These are phyloP conservation scores for Magnusiomyces sp. DNA, from an alignment of 1,139 yeast species.

Conservation along the genomic window DNA sequence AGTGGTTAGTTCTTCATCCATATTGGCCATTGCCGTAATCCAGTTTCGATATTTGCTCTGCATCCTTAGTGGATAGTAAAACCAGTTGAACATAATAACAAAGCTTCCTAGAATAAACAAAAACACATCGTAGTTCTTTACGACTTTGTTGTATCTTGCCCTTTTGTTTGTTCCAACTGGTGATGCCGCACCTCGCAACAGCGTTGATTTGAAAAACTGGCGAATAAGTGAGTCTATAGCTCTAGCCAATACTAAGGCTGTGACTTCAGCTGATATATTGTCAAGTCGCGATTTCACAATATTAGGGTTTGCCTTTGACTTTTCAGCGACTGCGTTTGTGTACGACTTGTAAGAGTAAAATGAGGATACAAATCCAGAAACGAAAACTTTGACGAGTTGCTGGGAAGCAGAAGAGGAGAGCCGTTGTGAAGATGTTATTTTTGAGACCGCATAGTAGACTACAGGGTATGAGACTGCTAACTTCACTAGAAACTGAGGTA, in stretches of 20 bases:
- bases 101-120: slow-evolving; percentile 22
- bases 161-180: neutral
- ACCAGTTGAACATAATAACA: slow-evolving; percentile 38
- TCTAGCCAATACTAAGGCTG: slow-evolving; percentile 21
- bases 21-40: slow-evolving; percentile 38
- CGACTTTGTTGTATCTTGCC: neutral
- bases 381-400: slow-evolving; percentile 15
- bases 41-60: slow-evolving; percentile 36
- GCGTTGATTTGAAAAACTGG: slow-evolving; percentile 7
- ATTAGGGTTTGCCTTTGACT: slow-evolving; percentile 9
- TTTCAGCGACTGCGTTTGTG: slow-evolving; percentile 13
- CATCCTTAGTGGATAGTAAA: slow-evolving; percentile 33
- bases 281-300: slow-evolving; percentile 16
- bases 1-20: slow-evolving; percentile 33
- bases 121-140: slow-evolving; percentile 23
- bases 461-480: slow-evolving; percentile 17
- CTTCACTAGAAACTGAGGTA: slow-evolving; percentile 31
- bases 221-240: slow-evolving; percentile 21
- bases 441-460: slow-evolving; percentile 16
- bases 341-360: slow-evolving; percentile 14
- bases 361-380: slow-evolving; percentile 15
- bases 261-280: slow-evolving; percentile 19
- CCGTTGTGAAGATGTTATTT: neutral
- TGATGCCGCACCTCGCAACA: neutral
- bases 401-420: slow-evolving; percentile 27